phyloP scores from a whole-genome alignment of 208 protist species.

The Trypanosoma platydactyli region DNA sequence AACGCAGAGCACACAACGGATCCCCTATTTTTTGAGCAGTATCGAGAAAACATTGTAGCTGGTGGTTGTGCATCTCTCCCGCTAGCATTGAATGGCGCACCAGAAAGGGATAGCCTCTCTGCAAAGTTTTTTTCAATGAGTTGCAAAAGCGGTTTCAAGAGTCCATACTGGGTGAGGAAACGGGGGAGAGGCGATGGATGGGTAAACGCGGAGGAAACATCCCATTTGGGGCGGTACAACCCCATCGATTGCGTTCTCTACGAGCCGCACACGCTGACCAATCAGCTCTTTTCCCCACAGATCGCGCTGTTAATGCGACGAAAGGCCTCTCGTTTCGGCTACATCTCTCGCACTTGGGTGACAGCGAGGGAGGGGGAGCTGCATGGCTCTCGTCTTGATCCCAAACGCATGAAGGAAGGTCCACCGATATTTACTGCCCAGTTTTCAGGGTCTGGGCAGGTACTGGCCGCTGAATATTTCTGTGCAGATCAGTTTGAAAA shows the following conservation, averaged over 20 bases:
- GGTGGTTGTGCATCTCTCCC: conserved; percentile 19
- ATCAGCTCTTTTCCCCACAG: conserved; percentile 37
- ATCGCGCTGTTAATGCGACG: conserved; percentile 52
- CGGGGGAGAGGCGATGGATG: conserved; percentile 2
- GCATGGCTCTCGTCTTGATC: conserved; percentile 36
- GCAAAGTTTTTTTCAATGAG: conserved; percentile 14
- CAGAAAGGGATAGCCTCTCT: conserved; percentile 22
- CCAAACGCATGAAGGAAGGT: conserved; percentile 39
- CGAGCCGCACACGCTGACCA: conserved; percentile 53
- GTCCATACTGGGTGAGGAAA: conserved; percentile 56
- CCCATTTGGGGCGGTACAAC: conserved; percentile 56
- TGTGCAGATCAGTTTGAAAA: conserved; percentile 81
- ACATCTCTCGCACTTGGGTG: conserved; percentile 78
- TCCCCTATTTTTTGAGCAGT: conserved; percentile 53
- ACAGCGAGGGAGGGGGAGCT: conserved; percentile 56
- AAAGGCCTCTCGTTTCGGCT: conserved; percentile 63
- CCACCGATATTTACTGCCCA: conserved; percentile 44
- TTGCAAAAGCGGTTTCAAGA: conserved; percentile 23
- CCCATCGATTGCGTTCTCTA: conserved; percentile 68
- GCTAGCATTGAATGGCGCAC: conserved; percentile 31
- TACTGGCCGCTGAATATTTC: conserved; percentile 45
- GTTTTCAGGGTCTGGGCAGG: conserved; percentile 45
- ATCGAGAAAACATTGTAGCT: conserved; percentile 38
- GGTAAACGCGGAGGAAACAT: conserved; percentile 44
- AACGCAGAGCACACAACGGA: conserved; percentile 79